A percentile compares a stretch with the other conserved stretches of the same genome.
phyloP scores from a whole-genome alignment of 2,329 filamentous ascomycete genomes.

The Akanthomyces dipterigenus region DNA sequence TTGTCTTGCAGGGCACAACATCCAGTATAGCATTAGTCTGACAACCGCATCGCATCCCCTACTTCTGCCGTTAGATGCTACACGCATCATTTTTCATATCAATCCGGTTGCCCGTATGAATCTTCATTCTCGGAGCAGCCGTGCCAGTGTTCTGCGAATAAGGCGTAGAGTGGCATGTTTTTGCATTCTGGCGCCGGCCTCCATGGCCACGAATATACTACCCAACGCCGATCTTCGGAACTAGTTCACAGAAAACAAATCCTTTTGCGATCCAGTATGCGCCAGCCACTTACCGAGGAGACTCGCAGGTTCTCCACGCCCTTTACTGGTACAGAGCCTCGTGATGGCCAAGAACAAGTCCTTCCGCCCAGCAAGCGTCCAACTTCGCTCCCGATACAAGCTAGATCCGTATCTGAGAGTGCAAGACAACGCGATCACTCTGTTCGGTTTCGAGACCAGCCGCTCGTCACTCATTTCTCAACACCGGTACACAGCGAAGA shows the following conservation, averaged over 20 bases:
- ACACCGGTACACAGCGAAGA: constrained; percentile 39
- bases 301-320: constrained; percentile 12
- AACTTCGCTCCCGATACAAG: constrained; percentile 16
- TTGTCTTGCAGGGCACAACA: not conserved
- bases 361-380: not conserved
- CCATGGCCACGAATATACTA: constrained; percentile 54
- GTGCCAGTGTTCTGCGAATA: not conserved
- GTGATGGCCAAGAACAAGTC: not conserved
- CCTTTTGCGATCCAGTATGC: constrained; percentile 36
- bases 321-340: not conserved
- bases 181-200: constrained; percentile 53
- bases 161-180: constrained; percentile 40
- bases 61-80: not conserved
- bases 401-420: constrained; percentile 32
- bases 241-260: constrained; percentile 30
- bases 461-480: constrained; percentile 24
- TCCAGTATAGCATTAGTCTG: not conserved
- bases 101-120: not conserved
- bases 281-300: constrained; percentile 27
- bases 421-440: constrained; percentile 34
- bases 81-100: not conserved
- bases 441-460: constrained; percentile 40
- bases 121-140: not conserved
- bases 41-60: not conserved
- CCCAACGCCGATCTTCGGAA: constrained; percentile 25